Percentiles rank a stretch among this genome's conserved stretches.
phyloP scores from a whole-genome alignment of 495 filamentous ascomycete species.

The Schizothecium vesticola region DNA sequence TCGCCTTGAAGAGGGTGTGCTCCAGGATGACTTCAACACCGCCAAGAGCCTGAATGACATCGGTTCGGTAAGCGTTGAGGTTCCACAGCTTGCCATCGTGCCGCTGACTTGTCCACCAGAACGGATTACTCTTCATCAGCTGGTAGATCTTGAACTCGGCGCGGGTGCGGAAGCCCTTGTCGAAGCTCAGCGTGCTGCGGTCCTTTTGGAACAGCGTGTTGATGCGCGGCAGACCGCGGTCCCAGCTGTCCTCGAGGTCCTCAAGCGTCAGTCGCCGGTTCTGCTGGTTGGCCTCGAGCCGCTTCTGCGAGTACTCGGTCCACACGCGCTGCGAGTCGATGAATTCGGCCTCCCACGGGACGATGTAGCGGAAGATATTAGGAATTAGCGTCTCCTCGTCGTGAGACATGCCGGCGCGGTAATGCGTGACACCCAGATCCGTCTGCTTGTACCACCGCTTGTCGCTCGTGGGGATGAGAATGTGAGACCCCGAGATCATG shows the following conservation, averaged over 20 bases:
- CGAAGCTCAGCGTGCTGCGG: conserved; percentile 92
- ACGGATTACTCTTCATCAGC: conserved; percentile 98
- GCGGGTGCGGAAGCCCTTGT: conserved; percentile 95
- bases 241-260: conserved; percentile 98
- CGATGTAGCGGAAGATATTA: conserved; percentile 99
- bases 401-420: conserved; percentile 95
- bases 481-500: conserved; percentile 99
- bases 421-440: conserved; percentile 95
- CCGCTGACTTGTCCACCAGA: conserved; percentile 98
- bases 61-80: conserved; percentile 93
- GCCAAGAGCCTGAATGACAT: conserved; percentile 96
- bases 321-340: conserved; percentile 98
- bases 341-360: conserved; percentile 98
- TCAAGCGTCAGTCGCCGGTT: conserved; percentile 93
- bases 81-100: conserved; percentile 99
- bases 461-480: conserved; percentile 95
- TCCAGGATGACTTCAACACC: conserved; percentile 99
- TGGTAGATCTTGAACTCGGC: conserved; percentile 99
- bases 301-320: conserved; percentile 99
- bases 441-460: conserved; percentile 99
- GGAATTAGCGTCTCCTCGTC: conserved; percentile 98
- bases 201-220: conserved; percentile 99
- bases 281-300: conserved; percentile 94
- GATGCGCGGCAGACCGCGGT: conserved; percentile 95
- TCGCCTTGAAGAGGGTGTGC: conserved; percentile 97